phyloP scores from a whole-genome alignment of 2,329 filamentous ascomycete genomes.

The Cadophora sp. region DNA sequence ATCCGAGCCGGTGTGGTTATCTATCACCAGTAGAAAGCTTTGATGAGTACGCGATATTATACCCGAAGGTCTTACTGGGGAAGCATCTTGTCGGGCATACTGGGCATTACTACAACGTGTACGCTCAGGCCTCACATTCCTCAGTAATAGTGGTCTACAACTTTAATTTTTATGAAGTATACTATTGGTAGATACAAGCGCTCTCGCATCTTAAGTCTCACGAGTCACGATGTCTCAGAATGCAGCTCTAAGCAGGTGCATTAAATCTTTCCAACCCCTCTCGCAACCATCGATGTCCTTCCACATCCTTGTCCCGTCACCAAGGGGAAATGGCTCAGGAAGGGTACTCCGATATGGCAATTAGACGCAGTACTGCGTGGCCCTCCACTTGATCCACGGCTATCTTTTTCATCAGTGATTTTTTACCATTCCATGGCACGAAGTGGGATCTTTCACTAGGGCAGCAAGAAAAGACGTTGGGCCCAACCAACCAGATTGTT shows the following conservation, averaged over 20 bases:
- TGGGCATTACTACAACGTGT: not conserved
- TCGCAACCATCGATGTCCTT: not conserved
- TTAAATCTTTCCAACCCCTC: not conserved
- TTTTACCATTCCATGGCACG: not conserved
- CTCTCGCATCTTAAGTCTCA: not conserved
- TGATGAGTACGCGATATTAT: not conserved
- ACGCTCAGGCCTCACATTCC: not conserved
- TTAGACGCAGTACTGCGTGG: not conserved
- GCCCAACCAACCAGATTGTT: not conserved
- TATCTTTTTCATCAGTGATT: not conserved
- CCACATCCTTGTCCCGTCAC: not conserved
- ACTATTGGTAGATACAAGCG: too few species aligned
- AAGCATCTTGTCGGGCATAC: not conserved
- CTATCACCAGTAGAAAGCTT: not conserved
- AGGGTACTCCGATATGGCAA: not conserved
- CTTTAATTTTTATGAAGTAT: too few species aligned
- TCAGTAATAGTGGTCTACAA: not conserved
- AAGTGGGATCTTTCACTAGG: not conserved
- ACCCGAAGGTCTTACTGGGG: not conserved
- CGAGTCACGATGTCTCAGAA: not conserved
- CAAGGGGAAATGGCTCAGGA: too few species aligned
- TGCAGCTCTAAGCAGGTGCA: too few species aligned
- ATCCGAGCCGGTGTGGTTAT: not conserved
- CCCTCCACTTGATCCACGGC: not conserved
- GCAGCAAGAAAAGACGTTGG: not conserved